Conservation (phyloP, 306 rosid species). For the Luffa acutangula region DNA sequence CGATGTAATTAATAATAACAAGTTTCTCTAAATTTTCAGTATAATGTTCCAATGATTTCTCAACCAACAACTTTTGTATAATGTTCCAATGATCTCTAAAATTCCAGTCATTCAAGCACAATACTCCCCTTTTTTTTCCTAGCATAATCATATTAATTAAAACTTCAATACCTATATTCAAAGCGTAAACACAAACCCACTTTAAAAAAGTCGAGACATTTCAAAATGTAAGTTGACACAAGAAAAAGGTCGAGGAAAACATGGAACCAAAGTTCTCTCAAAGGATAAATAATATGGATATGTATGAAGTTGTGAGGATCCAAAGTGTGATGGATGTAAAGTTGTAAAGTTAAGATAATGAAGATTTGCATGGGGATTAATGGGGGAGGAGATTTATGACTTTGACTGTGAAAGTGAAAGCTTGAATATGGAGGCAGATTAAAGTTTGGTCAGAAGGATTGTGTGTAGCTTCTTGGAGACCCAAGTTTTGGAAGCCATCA, state of each 20-base stretch:
- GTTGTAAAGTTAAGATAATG: not conserved
- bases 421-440: not conserved
- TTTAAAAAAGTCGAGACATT: not conserved
- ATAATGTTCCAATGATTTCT: constrained; percentile 5
- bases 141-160: not conserved
- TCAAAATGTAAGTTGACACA: not conserved
- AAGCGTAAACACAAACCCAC: not conserved
- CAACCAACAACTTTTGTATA: not conserved
- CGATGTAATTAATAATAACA: not conserved
- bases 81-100: not conserved
- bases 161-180: not conserved
- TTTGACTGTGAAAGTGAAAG: constrained; percentile 11
- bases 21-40: not conserved
- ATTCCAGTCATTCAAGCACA: not conserved
- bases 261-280: not conserved
- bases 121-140: not conserved
- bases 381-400: not conserved
- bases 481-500: not conserved
- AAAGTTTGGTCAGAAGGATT: constrained; percentile 7
- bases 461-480: not conserved
- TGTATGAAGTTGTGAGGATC: not conserved
- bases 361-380: constrained; percentile 2
- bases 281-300: not conserved
- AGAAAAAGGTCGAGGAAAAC: not conserved
- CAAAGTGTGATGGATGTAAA: not conserved